Evolutionary conservation across 1,284 basidiomycete genomes (phyloP), one percentile per base, ranked within the genome.

Genomic region (Trichosporon sp.): DNA sequence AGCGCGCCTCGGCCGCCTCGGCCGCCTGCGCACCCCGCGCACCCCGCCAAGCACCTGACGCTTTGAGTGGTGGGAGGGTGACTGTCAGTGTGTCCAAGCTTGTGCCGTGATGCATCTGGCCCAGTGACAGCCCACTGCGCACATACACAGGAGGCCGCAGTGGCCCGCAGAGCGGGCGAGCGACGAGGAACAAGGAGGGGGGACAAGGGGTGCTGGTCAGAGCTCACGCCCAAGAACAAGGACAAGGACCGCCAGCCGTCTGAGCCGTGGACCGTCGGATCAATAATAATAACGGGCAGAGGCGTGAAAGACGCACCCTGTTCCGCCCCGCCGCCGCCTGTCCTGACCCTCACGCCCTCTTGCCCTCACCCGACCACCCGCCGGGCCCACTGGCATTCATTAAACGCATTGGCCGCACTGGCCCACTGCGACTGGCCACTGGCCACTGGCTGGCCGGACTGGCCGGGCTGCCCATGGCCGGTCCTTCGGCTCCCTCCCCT

Each of bases 201-300:
- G n/a, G n/a, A n/a, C n/a, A n/a, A 12, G 34, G 12, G 44, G 21
- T 51, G 4, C 21, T 21, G 44, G 44, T 23, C 44, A 21, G 44
- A 51, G 44, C 44, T 51, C 44, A 51, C 21, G 44, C 21, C 44
- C 44, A 51, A 6, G 21, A 51, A 21, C 12, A 21, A 51, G n/a
- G 21, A 34, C 34, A 34, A 34, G 34, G 34, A 34, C 34, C 34
- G 38, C 38, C 38, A 42, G 2, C 35, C 35, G 35, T 11, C 35
- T 42, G 38, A n/a, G 18, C 27, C 27, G 11, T 32, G 56, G 18
- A 60, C 56, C 27, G 56, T 60, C 56, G 56, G 56, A 60, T 60
- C 56, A 60, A 60, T 60, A 32, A 60, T 60, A 60, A 60, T 31
- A 60, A 31, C 56, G 56, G 56, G 27, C 29, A 12, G 56, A 31